Base-by-base conservation (phyloP, 2,329 filamentous ascomycete species). In the Pseudogymnoascus sp. region DNA sequence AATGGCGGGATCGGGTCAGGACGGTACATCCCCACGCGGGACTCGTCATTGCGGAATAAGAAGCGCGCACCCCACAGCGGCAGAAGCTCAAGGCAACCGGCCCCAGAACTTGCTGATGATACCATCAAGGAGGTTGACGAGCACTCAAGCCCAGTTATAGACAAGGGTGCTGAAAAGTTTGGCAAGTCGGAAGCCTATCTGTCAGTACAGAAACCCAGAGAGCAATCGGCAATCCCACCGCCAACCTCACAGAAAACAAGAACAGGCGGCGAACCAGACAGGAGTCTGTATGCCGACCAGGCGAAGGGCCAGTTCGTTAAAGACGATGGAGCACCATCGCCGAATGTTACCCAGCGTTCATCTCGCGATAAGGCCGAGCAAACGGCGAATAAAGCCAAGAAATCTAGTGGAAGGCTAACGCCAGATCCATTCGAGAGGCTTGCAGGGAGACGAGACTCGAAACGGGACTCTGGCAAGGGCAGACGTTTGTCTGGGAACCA, bases 321-420 rank as follows among this genome's bases (percentile, higher is more conserved):
- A 2, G 84, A 89, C 21, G 87, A 90, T 16, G 86, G 85, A 13
- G 89, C 89, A 0, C 89, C 89, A 1, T 89, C 85, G 16, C 89
- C 89, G 0, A 81, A 87, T 1, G 81, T 92, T 6, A 81, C 86
- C 14, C 88, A 89, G 67, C 81, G 85, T 14, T 72, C 82, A 79
- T 71, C 67, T 74, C 81, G 64, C 60, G 37, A 63, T 60, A 57
- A 66, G 23, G 25, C 64, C 28, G 51, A 69, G 61, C 65, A 70
- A 54, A 65, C 71, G 16, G 68, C 67, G 34, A 71, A 66, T 54
- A 68, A 71, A 39, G 72, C 69, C 57, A 80, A 79, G 61, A 76
- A 76, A 39, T 82, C 83, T 0, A 79, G 79, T 6, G 79, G 78
- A n/a, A 74, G 48, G n/a, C 48, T 75, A 4, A 81, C 79, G 1